Evolutionary conservation across 192 early-diverging fungal species (phyloP).

Genomic region (Globomyces pollinis-pini): DNA sequence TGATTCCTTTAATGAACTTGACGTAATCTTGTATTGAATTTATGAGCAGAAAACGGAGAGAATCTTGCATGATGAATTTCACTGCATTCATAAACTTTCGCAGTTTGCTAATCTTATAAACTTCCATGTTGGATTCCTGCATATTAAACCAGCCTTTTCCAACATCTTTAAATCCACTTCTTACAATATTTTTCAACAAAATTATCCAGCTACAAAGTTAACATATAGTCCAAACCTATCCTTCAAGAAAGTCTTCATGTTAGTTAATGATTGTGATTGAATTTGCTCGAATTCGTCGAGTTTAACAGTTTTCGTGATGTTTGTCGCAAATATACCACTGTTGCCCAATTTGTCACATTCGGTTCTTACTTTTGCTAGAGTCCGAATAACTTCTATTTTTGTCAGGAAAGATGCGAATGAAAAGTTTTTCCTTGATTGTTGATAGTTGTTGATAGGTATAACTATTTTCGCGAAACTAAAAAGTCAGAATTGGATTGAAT

Average conservation of each 20-base stretch:
- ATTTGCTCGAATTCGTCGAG: constrained; percentile 55
- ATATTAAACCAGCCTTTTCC: constrained; percentile 64
- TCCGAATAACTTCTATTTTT: constrained; percentile 44
- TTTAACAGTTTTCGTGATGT: constrained; percentile 46
- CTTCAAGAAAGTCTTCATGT: constrained; percentile 39
- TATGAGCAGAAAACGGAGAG: constrained; percentile 44
- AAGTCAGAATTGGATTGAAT: too few species aligned
- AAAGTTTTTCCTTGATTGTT: constrained; percentile 29
- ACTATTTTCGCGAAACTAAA: not conserved
- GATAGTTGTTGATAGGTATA: constrained; percentile 37
- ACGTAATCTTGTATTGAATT: constrained; percentile 49
- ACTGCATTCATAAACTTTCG: constrained; percentile 52
- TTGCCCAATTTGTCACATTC: constrained; percentile 44
- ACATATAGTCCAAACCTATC: constrained; percentile 31
- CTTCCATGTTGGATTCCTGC: constrained; percentile 52
- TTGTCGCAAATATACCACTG: constrained; percentile 25
- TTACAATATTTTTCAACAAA: constrained; percentile 38
- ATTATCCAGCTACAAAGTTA: constrained; percentile 44
- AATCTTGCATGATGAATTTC: constrained; percentile 60
- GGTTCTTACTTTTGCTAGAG: constrained; percentile 39
- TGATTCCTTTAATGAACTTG: constrained; percentile 32
- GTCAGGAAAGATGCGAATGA: constrained; percentile 46
- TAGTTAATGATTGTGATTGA: constrained; percentile 42
- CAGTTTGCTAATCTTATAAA: constrained; percentile 52
- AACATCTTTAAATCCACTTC: constrained; percentile 49